Evolutionary conservation across 148 eudicot species (phyloP).

Genomic region (Rhododendron vialii): DNA sequence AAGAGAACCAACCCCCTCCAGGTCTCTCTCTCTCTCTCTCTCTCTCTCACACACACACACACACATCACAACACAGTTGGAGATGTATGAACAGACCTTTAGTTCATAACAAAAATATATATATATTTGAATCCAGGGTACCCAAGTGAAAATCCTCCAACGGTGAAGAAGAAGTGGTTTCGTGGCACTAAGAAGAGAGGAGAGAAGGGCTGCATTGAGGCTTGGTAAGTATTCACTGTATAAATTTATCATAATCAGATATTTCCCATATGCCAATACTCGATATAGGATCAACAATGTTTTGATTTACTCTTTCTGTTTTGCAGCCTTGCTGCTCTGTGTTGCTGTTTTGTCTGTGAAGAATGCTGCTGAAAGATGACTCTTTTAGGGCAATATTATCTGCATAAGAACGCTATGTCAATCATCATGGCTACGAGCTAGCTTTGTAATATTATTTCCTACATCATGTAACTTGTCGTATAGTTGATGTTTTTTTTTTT

Average conservation of each 20-base stretch:
- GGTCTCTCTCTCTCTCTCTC: constrained; percentile 19
- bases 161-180: constrained; percentile 27
- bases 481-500: not conserved
- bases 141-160: constrained; percentile 42
- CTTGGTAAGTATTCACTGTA: constrained; percentile 47
- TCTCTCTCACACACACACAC: no score
- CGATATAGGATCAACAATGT: not conserved
- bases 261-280: not conserved
- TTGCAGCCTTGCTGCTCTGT: constrained; percentile 57
- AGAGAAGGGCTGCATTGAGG: constrained; percentile 70
- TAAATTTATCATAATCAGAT: not conserved
- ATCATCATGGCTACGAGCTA: not conserved
- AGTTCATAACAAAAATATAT: no score
- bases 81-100: not conserved
- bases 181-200: not conserved
- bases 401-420: not conserved
- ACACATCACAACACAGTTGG: no score
- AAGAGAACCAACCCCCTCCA: constrained; percentile 45
- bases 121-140: constrained; percentile 14
- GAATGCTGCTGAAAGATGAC: constrained; percentile 20
- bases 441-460: not conserved
- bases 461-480: not conserved
- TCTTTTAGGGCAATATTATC: not conserved
- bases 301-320: not conserved
- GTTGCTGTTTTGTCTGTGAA: constrained; percentile 66